Evolutionary conservation across 176 grass and related monocot species (phyloP).

Genomic region (Melocanna baccifera): DNA sequence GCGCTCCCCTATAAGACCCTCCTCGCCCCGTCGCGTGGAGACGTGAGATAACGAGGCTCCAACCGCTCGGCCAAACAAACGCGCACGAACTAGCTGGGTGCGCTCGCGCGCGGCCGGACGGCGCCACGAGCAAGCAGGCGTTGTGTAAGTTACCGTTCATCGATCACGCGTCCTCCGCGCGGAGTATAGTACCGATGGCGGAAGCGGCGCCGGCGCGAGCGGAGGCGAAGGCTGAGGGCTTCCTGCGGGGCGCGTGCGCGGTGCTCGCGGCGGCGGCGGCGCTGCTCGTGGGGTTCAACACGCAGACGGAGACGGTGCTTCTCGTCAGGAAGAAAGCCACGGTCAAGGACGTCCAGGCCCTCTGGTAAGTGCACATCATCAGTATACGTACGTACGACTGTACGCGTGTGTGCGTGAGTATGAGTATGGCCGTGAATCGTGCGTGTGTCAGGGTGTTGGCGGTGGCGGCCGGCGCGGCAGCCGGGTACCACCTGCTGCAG

Average conservation of each 20-base stretch:
- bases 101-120: background rate
- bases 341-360: slow-evolving; percentile 63
- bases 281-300: slow-evolving; percentile 58
- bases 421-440: background rate
- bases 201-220: background rate
- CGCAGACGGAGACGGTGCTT: slow-evolving; percentile 66
- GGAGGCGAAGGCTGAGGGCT: slow-evolving; percentile 54
- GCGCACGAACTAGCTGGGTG: background rate
- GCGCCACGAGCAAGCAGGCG: background rate
- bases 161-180: background rate
- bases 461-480: slow-evolving; percentile 36
- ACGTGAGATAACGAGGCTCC: background rate
- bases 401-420: too few species aligned
- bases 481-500: slow-evolving; percentile 80
- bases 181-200: background rate
- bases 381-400: background rate
- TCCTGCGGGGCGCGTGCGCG: slow-evolving; percentile 47
- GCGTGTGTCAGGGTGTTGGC: slow-evolving; percentile 37
- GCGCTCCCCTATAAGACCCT: background rate
- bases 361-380: slow-evolving; percentile 40
- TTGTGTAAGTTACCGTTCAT: background rate
- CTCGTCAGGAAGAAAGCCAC: slow-evolving; percentile 61
- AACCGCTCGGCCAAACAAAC: background rate
- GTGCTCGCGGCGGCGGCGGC: slow-evolving; percentile 55
- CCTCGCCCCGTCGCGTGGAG: background rate